Evolutionary conservation across 1,139 yeast genomes (phyloP), one percentile per base, ranked within the genome.

Genomic region (Pichia norvegensis): DNA sequence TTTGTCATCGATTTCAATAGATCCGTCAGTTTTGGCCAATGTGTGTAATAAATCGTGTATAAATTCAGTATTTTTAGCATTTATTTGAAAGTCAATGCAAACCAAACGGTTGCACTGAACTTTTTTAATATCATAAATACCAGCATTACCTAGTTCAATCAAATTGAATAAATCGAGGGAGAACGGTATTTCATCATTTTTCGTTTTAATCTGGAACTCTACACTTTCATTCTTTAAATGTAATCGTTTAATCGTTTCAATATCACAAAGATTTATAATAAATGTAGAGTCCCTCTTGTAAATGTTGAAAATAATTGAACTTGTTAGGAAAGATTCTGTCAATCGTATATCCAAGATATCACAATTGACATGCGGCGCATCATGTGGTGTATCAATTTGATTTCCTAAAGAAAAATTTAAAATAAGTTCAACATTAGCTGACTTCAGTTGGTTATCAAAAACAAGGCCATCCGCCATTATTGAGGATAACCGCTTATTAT

Each of bases 221-320:
- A 47, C n/a, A 14, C 3, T n/a, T n/a, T 47, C 42, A 36, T 45
- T 47, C 16, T 29, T 22, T n/a, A 47, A 40, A 1, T 19, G 29
- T 2, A 47, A 38, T 14, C 48, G 20, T 33, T 45, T 35, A 3
- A 47, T 45, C 3, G 50, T 27, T 9, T 27, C 17, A 4, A 47
- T 19, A 27, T 45, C 46, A 33, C 17, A 23, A 7, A 47, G 27
- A 2, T 16, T 27, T 10, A 38, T 40, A 10, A 8, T n/a, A 19
- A 40, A 40, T n/a, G 23, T 7, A 27, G 22, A n/a, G 22, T 13
- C 22, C 6, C 17, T 21, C 27, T 23, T 16, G 4, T 13, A 14
- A 17, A 46, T 29, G 5, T 38, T 35, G 21, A 21, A 40, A 11
- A 45, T 29, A 11, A 44, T 33, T 1, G 50, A 47, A 23, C 41